phyloP scores from a whole-genome alignment of 169 alveolate species.

The Plasmodium ovale region DNA sequence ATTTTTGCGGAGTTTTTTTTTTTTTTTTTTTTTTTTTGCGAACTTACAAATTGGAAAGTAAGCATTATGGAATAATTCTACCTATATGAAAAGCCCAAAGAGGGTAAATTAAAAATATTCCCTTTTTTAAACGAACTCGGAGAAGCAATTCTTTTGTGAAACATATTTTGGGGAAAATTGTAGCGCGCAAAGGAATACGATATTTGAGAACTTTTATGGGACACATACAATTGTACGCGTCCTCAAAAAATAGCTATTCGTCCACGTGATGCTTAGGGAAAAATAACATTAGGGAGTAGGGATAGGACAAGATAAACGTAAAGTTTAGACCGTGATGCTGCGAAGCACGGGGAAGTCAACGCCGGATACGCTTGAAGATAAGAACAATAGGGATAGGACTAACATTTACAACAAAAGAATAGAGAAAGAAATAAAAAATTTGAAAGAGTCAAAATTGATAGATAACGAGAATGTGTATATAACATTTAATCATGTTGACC shows the following conservation, averaged over 20 bases:
- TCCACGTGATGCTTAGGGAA: no score
- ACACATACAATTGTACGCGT: no score
- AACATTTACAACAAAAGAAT: constrained; percentile 57
- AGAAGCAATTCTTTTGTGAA: not conserved
- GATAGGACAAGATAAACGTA: not conserved
- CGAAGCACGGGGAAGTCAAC: constrained; percentile 20
- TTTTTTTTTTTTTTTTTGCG: no score
- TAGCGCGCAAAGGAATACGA: no score
- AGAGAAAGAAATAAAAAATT: constrained; percentile 59
- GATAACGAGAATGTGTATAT: constrained; percentile 33
- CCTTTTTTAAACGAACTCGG: not conserved
- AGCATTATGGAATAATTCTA: no score
- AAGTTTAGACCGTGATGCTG: constrained; percentile 25
- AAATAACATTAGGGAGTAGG: not conserved
- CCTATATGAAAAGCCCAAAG: not conserved
- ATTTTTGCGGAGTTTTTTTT: no score
- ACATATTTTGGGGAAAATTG: no score
- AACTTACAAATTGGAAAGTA: no score
- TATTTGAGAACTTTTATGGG: no score
- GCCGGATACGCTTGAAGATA: not conserved
- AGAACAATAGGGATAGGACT: constrained; percentile 17
- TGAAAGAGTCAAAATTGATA: constrained; percentile 44
- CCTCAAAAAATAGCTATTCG: no score
- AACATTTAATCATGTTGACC: constrained; percentile 22
- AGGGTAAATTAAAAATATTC: not conserved